Evolutionary conservation across 805 yeast species (phyloP).

Genomic region (Pichia kluyveri): DNA sequence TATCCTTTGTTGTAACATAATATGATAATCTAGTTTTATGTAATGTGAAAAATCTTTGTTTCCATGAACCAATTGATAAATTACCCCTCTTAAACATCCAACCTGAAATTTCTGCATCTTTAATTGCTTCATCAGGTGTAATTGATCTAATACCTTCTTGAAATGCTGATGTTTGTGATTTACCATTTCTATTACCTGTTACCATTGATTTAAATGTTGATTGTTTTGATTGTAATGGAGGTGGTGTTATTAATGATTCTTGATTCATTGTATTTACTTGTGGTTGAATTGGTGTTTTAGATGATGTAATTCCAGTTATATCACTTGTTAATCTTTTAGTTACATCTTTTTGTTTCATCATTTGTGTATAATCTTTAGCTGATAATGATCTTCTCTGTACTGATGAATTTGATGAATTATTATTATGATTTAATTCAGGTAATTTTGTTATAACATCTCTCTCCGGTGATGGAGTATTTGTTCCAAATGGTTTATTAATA

Average conservation of each 20-base stretch:
- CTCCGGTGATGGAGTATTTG: background rate
- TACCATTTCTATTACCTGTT: constrained; percentile 29
- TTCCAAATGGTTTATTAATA: background rate
- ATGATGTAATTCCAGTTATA: constrained; percentile 3
- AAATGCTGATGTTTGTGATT: constrained; percentile 68
- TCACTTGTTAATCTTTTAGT: constrained; percentile 35
- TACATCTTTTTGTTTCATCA: constrained; percentile 10
- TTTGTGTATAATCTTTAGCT: constrained; percentile 31
- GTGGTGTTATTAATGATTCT: constrained; percentile 9
- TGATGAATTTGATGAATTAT: background rate
- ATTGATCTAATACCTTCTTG: constrained; percentile 78
- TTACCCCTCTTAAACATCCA: constrained; percentile 96
- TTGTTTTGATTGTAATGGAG: constrained; percentile 35
- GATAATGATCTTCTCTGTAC: constrained; percentile 43
- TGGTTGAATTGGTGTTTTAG: background rate
- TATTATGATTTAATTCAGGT: background rate
- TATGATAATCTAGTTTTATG: constrained; percentile 93
- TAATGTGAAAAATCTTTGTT: constrained; percentile 72
- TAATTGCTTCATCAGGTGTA: constrained; percentile 69
- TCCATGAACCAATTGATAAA: constrained; percentile 83
- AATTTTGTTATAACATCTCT: background rate
- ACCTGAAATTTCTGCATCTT: constrained; percentile 71
- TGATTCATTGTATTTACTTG: background rate
- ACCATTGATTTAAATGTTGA: constrained; percentile 33
- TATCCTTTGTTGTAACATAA: constrained; percentile 69